Evolutionary conservation across 1,284 basidiomycete species (phyloP), one percentile per base, ranked within the genome.

Genomic region (Vanrija sp.): DNA sequence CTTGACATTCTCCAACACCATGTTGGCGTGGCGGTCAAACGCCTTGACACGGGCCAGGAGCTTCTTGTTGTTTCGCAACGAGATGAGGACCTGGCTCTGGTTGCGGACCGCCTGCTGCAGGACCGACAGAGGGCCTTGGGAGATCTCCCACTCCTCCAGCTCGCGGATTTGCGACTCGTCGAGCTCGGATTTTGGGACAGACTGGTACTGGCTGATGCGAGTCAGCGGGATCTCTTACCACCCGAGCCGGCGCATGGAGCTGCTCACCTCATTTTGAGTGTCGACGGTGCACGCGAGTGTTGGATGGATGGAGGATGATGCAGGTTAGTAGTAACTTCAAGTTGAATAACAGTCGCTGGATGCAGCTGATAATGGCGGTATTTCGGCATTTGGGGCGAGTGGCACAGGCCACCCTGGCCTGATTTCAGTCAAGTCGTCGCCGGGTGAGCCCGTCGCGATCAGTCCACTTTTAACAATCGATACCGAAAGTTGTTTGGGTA

Each of bases 41-140:
- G 96, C 96, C 77, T 99, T 99, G 56, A 98, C 95, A 54, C 95
- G 84, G 39, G 92, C 96, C 55, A 99, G 82, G 27, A 99, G 80
- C 77, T 99, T 99, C 79, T 96, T 97, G 83, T 98, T 97, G 81
- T 98, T 99, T 67, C 96, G 82, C 56, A 99, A 81, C 24, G 93
- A 94, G 70, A 99, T 95, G 59, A 99, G 84, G 64, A 99, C 89
- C 79, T 98, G 96, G 8, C 92, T 88, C 76, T 97, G 91, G 77
- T 98, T 98, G 76, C 96, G 84, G 61, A 99, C 96, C 36, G 93
- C 90, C 76, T 96, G 92, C 76, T 98, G 96, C 41, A 99, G 82
- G 46, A 99, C 95, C n/a, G 91, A 95, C 66, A 98, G 78, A 24
- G 95, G 94, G 15, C 94, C 94, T 77, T 96, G 93, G 56, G 89